Percentiles rank a stretch among this genome's conserved stretches.
Evolutionary conservation across 345 rosid species (phyloP).

Genomic region (Dovyalis caffra): DNA sequence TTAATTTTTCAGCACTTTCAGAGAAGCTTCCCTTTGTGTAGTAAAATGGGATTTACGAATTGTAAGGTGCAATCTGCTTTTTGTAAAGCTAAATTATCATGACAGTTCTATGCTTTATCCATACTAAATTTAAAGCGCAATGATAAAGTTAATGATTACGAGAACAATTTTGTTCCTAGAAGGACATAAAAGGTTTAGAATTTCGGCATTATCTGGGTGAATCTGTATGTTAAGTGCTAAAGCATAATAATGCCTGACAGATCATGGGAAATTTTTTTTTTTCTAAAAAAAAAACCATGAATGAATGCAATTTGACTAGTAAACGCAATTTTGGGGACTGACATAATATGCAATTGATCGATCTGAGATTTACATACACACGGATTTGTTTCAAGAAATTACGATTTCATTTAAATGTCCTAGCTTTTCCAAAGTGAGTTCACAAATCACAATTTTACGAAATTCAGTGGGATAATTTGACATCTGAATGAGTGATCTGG

Average conservation of each 20-base stretch:
- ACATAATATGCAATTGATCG: neutral
- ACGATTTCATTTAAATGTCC: no score
- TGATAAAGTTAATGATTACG: slow-evolving; percentile 32
- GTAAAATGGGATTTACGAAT: slow-evolving; percentile 4
- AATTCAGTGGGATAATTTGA: no score
- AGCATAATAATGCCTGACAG: neutral
- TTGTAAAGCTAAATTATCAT: slow-evolving; percentile 24
- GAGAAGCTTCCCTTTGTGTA: slow-evolving; percentile 23
- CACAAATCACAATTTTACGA: no score
- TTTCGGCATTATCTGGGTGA: slow-evolving; percentile 24
- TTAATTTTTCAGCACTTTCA: slow-evolving; percentile 4
- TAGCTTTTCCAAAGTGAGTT: no score
- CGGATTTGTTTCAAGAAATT: neutral
- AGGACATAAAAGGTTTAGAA: slow-evolving; percentile 15
- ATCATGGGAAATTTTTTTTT: no score
- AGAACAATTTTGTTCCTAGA: slow-evolving; percentile 9
- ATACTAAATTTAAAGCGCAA: slow-evolving; percentile 24
- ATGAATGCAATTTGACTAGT: neutral
- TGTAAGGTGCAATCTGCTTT: slow-evolving; percentile 22
- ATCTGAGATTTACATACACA: neutral
- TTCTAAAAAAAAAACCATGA: no score
- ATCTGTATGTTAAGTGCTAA: neutral
- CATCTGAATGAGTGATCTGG: no score
- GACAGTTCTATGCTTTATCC: slow-evolving; percentile 11
- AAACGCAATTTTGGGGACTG: neutral